Conservation (phyloP, 352 stramenopile genomes). For the Globisporangium takayamanum region DNA sequence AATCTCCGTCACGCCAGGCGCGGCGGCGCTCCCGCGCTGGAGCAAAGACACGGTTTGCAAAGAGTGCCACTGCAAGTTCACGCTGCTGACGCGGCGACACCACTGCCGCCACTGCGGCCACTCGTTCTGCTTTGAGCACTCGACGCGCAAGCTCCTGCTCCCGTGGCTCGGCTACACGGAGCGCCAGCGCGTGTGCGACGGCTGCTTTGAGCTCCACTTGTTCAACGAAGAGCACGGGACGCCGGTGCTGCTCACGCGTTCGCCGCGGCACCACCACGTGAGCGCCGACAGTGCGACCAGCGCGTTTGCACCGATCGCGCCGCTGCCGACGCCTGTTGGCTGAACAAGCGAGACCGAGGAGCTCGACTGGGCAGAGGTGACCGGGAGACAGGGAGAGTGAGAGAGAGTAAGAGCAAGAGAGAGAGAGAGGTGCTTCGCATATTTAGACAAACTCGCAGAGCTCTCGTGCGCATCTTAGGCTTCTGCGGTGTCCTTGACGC, state of each 20-base stretch:
- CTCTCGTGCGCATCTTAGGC: not conserved
- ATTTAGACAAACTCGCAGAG: conserved; percentile 2
- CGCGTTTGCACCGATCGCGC: conserved; percentile 10
- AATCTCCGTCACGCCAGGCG: conserved; percentile 16
- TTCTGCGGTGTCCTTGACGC: not conserved
- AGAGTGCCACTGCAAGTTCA: conserved; percentile 69
- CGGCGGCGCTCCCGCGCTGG: conserved; percentile 40
- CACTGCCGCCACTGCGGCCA: conserved; percentile 80
- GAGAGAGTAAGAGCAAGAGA: not conserved
- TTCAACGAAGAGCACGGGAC: conserved; percentile 17
- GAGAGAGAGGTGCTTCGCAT: conserved; percentile 4
- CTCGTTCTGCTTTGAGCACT: conserved; percentile 85
- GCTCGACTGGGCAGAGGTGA: not conserved
- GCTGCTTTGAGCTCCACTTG: conserved; percentile 67
- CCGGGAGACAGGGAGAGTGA: not conserved
- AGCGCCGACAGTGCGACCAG: conserved; percentile 8
- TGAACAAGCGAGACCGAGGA: not conserved
- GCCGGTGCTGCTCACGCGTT: conserved; percentile 21
- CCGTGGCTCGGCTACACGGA: conserved; percentile 64
- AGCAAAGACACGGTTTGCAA: conserved; percentile 58
- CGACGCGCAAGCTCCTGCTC: conserved; percentile 59
- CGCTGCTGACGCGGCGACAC: conserved; percentile 63
- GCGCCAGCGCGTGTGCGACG: conserved; percentile 77
- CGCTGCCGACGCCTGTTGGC: conserved; percentile 2
- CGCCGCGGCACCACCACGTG: conserved; percentile 8